Base-by-base conservation (phyloP, 805 yeast genomes). In the Metschnikowia similis region DNA sequence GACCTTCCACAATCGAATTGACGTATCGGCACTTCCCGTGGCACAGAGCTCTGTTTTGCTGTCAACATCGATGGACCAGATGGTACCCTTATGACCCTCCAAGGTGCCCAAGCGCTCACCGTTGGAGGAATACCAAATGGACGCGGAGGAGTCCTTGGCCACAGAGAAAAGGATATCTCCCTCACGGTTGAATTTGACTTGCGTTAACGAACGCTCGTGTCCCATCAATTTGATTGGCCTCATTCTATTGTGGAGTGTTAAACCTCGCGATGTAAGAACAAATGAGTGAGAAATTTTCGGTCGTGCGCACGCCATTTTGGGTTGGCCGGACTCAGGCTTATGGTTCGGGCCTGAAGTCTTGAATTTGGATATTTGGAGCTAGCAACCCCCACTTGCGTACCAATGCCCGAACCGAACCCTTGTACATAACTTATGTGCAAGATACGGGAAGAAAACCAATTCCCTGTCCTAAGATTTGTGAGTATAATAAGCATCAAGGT, bases 31-130 rank as follows among this genome's bases (percentile, higher is more conserved):
- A 54, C 94, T 83, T 34, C 96, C 97, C 3, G 99, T 91, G 50
- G 84, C 82, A 56, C 89, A 83, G 54, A 79, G 78, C 37, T 77
- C 74, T n/a, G 92, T 77, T 49, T 79, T 77, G 37, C 73, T 68
- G 67, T 89, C 94, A 41, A 90, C 85, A 66, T 91, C 98, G 56
- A 94, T 84, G 32, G 96, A 84, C 94, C 96, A 89, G 62, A 94
- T 85, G 48, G 97, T 87, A 84, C 99, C 99, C 51, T 79, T 78
- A 69, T 94, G 98, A 35, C 77, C 77, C 50, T 73, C 82, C 58
- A 89, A 81, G 52, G 99, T 94, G 45, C 99, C 99, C 51, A 94
- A 71, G 69, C 98, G 83, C 73, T 94, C 99, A 62, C 99, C 99
- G 67, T 91, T 92, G 55, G 87, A 84, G 30, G 97, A 82, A 71